Conservation (phyloP, 2,329 filamentous ascomycete species). For the Pseudovirgaria hyperparasitica region DNA sequence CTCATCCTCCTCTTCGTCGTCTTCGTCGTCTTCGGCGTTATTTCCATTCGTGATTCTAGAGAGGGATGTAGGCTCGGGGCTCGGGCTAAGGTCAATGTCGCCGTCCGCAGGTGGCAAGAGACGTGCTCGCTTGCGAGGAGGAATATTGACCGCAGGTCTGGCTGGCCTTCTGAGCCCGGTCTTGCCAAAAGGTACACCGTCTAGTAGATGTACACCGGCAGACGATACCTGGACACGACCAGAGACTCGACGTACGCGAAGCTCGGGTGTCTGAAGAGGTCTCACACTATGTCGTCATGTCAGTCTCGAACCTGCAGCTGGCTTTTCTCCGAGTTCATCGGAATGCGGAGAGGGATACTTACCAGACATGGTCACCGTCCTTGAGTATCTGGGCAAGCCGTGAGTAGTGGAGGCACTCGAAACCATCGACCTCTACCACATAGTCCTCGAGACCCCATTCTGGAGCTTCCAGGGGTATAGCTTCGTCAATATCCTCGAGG, state of each 20-base stretch:
- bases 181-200: slow-evolving; percentile 74
- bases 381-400: slow-evolving; percentile 56
- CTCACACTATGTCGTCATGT: slow-evolving; percentile 48
- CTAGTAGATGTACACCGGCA: slow-evolving; percentile 69
- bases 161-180: slow-evolving; percentile 49
- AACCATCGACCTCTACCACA: slow-evolving; percentile 62
- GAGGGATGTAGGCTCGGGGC: too few species aligned
- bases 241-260: slow-evolving; percentile 57
- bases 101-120: slow-evolving; percentile 19
- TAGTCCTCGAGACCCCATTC: slow-evolving; percentile 89
- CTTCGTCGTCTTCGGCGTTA: slow-evolving; percentile 18
- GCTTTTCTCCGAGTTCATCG: background rate
- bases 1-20: slow-evolving; percentile 18
- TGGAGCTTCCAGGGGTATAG: slow-evolving; percentile 66
- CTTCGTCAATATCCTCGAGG: slow-evolving; percentile 64
- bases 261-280: slow-evolving; percentile 60
- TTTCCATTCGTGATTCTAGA: slow-evolving; percentile 27
- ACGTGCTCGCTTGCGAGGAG: slow-evolving; percentile 54
- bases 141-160: slow-evolving; percentile 57
- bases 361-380: slow-evolving; percentile 76
- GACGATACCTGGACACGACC: slow-evolving; percentile 70
- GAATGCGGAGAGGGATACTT: slow-evolving; percentile 22
- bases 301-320: slow-evolving; percentile 1
- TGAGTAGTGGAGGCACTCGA: slow-evolving; percentile 82
- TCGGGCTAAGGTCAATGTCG: slow-evolving; percentile 17